A percentile compares a stretch with the other conserved stretches of the same genome.
These are phyloP conservation scores for Trichoderma breve DNA, from an alignment of 2,329 filamentous ascomycete species.

Conservation along the genomic window DNA sequence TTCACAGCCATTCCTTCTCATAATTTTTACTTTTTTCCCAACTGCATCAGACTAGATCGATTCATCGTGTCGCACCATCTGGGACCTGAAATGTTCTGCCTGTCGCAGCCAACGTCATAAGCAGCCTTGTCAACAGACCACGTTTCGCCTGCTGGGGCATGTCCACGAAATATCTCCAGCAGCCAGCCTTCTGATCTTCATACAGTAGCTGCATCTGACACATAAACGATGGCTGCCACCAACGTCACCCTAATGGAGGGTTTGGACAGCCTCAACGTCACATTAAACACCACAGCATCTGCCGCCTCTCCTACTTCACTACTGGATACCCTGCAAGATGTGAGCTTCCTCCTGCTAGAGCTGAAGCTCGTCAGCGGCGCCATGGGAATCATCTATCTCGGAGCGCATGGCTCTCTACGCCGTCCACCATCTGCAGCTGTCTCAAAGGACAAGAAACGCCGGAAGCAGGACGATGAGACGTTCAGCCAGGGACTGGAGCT, in stretches of 20 bases:
- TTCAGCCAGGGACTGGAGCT: constrained; percentile 54
- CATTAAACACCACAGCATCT: constrained; percentile 25
- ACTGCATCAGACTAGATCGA: background rate
- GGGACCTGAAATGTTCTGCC: background rate
- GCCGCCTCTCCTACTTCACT: constrained; percentile 25
- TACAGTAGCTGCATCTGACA: background rate
- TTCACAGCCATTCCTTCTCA: background rate
- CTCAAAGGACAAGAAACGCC: constrained; percentile 46
- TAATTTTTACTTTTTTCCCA: background rate
- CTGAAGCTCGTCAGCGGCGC: constrained; percentile 59
- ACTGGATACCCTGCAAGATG: constrained; percentile 34
- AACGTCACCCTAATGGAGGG: constrained; percentile 27
- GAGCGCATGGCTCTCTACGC: constrained; percentile 79
- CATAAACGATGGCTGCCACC: constrained; percentile 23
- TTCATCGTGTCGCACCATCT: background rate
- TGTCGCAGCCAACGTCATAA: background rate
- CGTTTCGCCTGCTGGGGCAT: constrained; percentile 11
- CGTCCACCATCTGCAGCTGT: constrained; percentile 76
- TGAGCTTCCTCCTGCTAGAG: constrained; percentile 46
- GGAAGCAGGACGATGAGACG: constrained; percentile 51
- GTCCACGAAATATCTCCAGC: background rate
- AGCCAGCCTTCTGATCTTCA: background rate
- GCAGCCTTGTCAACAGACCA: constrained; percentile 2
- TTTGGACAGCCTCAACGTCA: constrained; percentile 34
- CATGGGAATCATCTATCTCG: constrained; percentile 78